Evolutionary conservation across 73 alveolate species (phyloP).

Genomic region (Uronychia binucleata): DNA sequence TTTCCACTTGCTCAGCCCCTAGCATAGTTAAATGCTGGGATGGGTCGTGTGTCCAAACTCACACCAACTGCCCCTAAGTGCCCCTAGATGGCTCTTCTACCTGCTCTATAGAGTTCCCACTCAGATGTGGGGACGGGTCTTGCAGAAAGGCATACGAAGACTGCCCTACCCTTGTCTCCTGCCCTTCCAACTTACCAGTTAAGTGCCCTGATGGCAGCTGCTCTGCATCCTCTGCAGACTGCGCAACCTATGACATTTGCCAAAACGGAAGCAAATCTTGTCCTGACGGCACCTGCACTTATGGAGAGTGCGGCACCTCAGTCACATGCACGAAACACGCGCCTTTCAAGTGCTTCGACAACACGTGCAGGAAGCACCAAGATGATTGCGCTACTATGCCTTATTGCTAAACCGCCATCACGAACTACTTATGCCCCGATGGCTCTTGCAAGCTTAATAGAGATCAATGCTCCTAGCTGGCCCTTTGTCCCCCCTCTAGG

Average conservation of each 20-base stretch:
- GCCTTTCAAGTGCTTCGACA: slow-evolving; percentile 77
- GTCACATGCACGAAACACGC: slow-evolving; percentile 59
- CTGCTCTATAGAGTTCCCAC: slow-evolving; percentile 34
- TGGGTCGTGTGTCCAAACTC: slow-evolving; percentile 59
- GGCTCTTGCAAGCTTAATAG: slow-evolving; percentile 21
- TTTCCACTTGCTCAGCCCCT: slow-evolving; percentile 43
- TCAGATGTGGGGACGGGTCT: slow-evolving; percentile 66
- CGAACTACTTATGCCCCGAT: slow-evolving; percentile 4
- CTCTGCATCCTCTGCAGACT: slow-evolving; percentile 41
- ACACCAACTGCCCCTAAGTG: background rate
- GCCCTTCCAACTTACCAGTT: slow-evolving; percentile 54
- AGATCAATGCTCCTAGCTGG: slow-evolving; percentile 46
- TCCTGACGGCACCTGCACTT: slow-evolving; percentile 79
- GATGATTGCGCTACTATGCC: slow-evolving; percentile 74
- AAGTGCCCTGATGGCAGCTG: slow-evolving; percentile 72
- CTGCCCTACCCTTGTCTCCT: background rate
- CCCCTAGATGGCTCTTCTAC: slow-evolving; percentile 11
- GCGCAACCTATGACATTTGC: slow-evolving; percentile 49
- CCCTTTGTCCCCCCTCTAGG: slow-evolving; percentile 54
- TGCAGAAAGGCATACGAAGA: slow-evolving; percentile 13
- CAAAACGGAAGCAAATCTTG: slow-evolving; percentile 40
- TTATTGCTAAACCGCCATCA: slow-evolving; percentile 14
- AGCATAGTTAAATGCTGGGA: slow-evolving; percentile 55
- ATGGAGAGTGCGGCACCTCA: slow-evolving; percentile 48
- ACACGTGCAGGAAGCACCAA: slow-evolving; percentile 61